phyloP scores from a whole-genome alignment of 257 asterid species.

The Gardenia jasminoides region DNA sequence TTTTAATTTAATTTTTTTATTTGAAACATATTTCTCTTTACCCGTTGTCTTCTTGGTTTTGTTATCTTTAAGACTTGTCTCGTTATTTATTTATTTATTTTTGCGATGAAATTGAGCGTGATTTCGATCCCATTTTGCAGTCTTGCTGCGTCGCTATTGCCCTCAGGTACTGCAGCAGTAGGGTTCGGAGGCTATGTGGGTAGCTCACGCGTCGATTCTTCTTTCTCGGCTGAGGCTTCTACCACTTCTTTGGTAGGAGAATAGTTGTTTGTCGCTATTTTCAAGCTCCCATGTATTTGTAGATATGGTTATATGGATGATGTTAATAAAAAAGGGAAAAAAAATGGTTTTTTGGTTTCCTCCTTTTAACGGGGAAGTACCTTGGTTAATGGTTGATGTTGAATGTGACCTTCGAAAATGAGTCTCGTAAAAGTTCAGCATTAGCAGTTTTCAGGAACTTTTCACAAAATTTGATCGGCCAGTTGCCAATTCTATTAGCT shows the following conservation, averaged over 20 bases:
- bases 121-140: slow-evolving; percentile 36
- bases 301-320: no score
- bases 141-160: slow-evolving; percentile 87
- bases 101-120: not conserved
- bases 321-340: no score
- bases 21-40: not conserved
- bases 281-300: no score
- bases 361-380: no score
- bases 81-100: not conserved
- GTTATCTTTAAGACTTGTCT: no score
- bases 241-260: slow-evolving; percentile 46
- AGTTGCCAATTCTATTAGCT: not conserved
- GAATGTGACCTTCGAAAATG: no score
- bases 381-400: no score
- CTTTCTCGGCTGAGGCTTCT: slow-evolving; percentile 60
- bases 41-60: not conserved
- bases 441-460: not conserved
- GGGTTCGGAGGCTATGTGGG: slow-evolving; percentile 98
- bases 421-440: not conserved
- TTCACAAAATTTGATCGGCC: not conserved
- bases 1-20: slow-evolving; percentile 11
- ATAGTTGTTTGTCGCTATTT: slow-evolving; percentile 9
- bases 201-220: slow-evolving; percentile 72
- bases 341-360: no score
- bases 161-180: slow-evolving; percentile 62